Percentiles rank a stretch among this genome's conserved stretches.
Evolutionary conservation across 2,329 filamentous ascomycete genomes (phyloP).

Genomic region (Cladosporium sp.): DNA sequence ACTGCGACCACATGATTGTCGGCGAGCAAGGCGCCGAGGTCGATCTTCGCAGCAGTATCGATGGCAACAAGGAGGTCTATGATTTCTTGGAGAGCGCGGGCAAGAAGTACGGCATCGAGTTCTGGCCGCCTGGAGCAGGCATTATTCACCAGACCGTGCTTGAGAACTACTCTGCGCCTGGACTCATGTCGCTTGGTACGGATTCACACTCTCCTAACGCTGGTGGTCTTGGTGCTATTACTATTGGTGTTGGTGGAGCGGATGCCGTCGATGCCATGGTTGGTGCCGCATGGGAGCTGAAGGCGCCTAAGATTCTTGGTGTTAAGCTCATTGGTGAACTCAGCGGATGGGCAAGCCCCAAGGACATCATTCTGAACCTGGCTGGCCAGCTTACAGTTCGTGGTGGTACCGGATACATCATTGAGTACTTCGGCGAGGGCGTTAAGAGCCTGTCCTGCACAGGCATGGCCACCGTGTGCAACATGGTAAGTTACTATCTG

Average conservation of each 20-base stretch:
- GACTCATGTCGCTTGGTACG: constrained; percentile 97
- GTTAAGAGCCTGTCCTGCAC: constrained; percentile 86
- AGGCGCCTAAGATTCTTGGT: constrained; percentile 85
- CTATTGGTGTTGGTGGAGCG: constrained; percentile 94
- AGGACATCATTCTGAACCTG: constrained; percentile 89
- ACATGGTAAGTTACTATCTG: constrained; percentile 55
- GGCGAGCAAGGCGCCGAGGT: constrained; percentile 83
- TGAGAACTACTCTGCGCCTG: constrained; percentile 96
- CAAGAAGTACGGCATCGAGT: constrained; percentile 89
- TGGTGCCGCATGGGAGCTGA: constrained; percentile 94
- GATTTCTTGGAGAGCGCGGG: constrained; percentile 92
- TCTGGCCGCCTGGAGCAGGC: constrained; percentile 89
- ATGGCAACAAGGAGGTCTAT: constrained; percentile 94
- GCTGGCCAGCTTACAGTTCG: constrained; percentile 83
- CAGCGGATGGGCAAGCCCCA: constrained; percentile 86
- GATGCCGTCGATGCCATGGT: constrained; percentile 96
- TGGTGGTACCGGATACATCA: constrained; percentile 88
- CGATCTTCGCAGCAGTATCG: constrained; percentile 79
- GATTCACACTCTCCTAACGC: constrained; percentile 97
- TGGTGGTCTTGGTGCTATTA: constrained; percentile 88
- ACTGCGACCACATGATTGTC: constrained; percentile 99
- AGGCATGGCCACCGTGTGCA: constrained; percentile 87
- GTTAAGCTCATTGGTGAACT: constrained; percentile 80
- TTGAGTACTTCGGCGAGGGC: constrained; percentile 77
- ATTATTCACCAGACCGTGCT: constrained; percentile 98